Percentiles rank a stretch among this genome's conserved stretches.
These are phyloP conservation scores for Parietichytrium sp. DNA, from an alignment of 108 stramenopile species.

Conservation along the genomic window DNA sequence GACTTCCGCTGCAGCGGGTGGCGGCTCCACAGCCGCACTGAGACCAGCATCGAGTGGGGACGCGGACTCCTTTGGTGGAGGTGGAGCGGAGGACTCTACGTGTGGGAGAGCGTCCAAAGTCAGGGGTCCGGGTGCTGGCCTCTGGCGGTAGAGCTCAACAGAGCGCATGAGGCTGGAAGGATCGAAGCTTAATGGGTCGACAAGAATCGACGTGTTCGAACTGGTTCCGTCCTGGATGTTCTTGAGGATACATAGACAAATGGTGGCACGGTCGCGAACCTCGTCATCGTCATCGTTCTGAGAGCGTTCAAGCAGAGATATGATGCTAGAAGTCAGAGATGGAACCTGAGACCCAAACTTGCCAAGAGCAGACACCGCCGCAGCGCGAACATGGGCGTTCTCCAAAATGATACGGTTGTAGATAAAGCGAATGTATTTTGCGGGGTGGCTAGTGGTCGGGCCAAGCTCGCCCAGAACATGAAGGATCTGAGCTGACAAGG, in stretches of 20 bases:
- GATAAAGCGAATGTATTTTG: constrained; percentile 91
- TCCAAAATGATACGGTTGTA: constrained; percentile 96
- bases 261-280: constrained; percentile 82
- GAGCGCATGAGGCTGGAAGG: constrained; percentile 76
- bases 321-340: constrained; percentile 72
- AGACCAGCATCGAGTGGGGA: constrained; percentile 42
- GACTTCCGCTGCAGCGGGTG: constrained; percentile 41
- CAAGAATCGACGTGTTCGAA: constrained; percentile 64
- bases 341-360: constrained; percentile 85
- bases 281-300: constrained; percentile 89
- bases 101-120: constrained; percentile 71
- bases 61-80: background rate
- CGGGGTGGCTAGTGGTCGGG: constrained; percentile 74
- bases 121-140: constrained; percentile 65
- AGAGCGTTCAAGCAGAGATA: constrained; percentile 73
- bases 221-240: constrained; percentile 63
- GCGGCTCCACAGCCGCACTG: background rate
- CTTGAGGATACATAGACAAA: constrained; percentile 63
- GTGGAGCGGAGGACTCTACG: constrained; percentile 53
- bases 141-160: constrained; percentile 70
- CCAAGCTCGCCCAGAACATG: constrained; percentile 84
- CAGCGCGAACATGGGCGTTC: constrained; percentile 85
- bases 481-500: constrained; percentile 76
- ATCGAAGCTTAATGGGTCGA: constrained; percentile 77
- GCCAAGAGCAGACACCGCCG: constrained; percentile 79